Conservation (phyloP, 164 flowering plant species). For the Cinnamomum chago region DNA sequence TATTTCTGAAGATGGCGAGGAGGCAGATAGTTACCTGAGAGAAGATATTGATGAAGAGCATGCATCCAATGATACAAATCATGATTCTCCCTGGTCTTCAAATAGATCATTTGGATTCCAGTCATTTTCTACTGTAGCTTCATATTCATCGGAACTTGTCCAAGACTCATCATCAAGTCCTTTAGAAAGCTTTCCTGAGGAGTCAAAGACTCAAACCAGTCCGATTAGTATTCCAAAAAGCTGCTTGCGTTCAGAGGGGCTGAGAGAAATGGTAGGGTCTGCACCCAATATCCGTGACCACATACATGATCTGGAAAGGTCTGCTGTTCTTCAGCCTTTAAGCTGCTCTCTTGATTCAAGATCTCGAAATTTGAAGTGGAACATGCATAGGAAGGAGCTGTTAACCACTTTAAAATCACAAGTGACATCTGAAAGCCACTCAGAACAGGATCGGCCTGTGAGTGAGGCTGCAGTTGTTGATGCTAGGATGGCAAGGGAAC, state of each 20-base stretch:
- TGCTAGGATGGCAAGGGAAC: conserved; percentile 14
- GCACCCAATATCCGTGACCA: conserved; percentile 48
- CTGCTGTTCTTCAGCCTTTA: conserved; percentile 23
- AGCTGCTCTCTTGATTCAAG: conserved; percentile 53
- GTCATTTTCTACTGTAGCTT: conserved; percentile 1
- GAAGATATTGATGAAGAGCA: conserved; percentile 25
- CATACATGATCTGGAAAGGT: conserved; percentile 20
- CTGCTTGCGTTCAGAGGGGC: conserved; percentile 17
- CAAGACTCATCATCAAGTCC: conserved; percentile 22
- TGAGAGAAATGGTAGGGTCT: conserved; percentile 35
- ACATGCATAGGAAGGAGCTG: conserved; percentile 18
- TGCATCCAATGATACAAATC: conserved; percentile 6
- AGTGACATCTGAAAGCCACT: conserved; percentile 22
- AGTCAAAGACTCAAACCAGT: conserved; percentile 20
- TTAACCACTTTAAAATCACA: conserved; percentile 14
- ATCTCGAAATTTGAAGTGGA: conserved; percentile 29
- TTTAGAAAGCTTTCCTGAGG: conserved; percentile 22
- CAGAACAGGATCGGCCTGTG: conserved; percentile 13
- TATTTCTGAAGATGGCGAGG: conserved; percentile 18
- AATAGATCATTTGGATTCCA: conserved; percentile 6
- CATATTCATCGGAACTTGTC: conserved; percentile 22
- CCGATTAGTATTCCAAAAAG: conserved; percentile 36
- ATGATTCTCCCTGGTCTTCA: conserved; percentile 16
- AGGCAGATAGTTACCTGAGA: conserved; percentile 16
- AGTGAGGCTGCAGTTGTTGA: conserved; percentile 16